These are phyloP conservation scores for Cicer pinnatifidum DNA, from an alignment of 306 rosid species.

Conservation along the genomic window DNA sequence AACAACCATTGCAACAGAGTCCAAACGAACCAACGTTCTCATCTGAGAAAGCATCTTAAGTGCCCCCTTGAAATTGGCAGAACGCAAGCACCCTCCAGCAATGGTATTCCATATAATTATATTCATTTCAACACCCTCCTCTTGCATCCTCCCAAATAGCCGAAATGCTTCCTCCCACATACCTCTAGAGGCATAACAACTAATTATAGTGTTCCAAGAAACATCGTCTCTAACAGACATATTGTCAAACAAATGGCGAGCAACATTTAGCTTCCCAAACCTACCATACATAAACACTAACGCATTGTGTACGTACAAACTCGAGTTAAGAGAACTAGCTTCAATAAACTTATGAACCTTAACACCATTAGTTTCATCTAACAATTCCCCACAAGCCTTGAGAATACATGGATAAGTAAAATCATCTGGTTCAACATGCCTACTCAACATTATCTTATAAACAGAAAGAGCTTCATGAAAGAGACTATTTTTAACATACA, in stretches of 20 bases:
- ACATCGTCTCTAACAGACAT: slow-evolving; percentile 74
- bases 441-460: slow-evolving; percentile 69
- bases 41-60: slow-evolving; percentile 74
- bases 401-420: slow-evolving; percentile 82
- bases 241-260: slow-evolving; percentile 67
- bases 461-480: slow-evolving; percentile 60
- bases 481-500: slow-evolving; percentile 61
- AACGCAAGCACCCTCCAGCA: slow-evolving; percentile 72
- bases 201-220: slow-evolving; percentile 83
- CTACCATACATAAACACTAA: slow-evolving; percentile 82
- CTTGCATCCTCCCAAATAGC: slow-evolving; percentile 61
- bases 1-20: slow-evolving; percentile 64
- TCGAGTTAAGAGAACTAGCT: slow-evolving; percentile 45
- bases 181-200: slow-evolving; percentile 70
- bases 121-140: slow-evolving; percentile 56
- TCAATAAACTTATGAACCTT: slow-evolving; percentile 71
- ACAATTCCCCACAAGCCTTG: slow-evolving; percentile 81
- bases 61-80: slow-evolving; percentile 53
- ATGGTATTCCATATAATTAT: slow-evolving; percentile 77
- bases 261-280: slow-evolving; percentile 73
- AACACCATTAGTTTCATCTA: slow-evolving; percentile 61
- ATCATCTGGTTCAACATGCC: slow-evolving; percentile 66
- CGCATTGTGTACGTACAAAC: slow-evolving; percentile 82
- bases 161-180: slow-evolving; percentile 76
- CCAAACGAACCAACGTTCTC: slow-evolving; percentile 63